Evolutionary conservation across 441 rosid genomes (phyloP), one percentile per base, ranked within the genome.

Genomic region (Erodium moschatum): DNA sequence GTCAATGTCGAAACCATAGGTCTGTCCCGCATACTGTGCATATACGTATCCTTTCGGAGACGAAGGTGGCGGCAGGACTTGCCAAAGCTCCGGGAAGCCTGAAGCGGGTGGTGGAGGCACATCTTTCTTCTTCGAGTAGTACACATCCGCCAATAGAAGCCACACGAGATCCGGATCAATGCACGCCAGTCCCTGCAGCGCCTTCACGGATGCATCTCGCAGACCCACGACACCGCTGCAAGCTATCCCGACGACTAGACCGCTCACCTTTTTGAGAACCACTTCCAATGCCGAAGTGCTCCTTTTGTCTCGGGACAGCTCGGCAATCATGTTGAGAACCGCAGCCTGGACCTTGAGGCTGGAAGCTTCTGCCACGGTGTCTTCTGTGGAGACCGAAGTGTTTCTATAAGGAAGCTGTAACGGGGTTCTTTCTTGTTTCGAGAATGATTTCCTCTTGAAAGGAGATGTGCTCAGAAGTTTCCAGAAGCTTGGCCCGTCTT

Each of bases 81-180:
- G 67, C 21, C 84, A 73, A 38, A 89, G 62, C 1, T 69, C 81
- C 0, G 85, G 90, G 6, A 91, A 89, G 48, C 79, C 84, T 7
- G 80, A 33, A 11, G 78, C 70, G 2, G 96, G 90, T 3, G 90
- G 91, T 0, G 71, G 63, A 73, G 89, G 89, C 50, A 72, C 19
- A 64, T 81, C 78, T 68, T 76, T 83, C 82, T 78, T 84, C 85
- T 81, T 81, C 66, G 96, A 75, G 81, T 78, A 91, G 73, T 91
- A 88, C 58, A 91, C 89, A 72, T 94, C 98, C 0, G 92, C 91
- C 67, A 94, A 72, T 64, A 91, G 90, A 73, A 94, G 83, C 97
- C 98, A 89, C 27, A 93, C 78, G 48, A 94, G 93, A 80, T 94
- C 98, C 19, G 97, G 81, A 79, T 94, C 97, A 4, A 94, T 72